Base-by-base conservation (phyloP, 2,329 filamentous ascomycete species). In the Raffaelea ambrosiae region DNA sequence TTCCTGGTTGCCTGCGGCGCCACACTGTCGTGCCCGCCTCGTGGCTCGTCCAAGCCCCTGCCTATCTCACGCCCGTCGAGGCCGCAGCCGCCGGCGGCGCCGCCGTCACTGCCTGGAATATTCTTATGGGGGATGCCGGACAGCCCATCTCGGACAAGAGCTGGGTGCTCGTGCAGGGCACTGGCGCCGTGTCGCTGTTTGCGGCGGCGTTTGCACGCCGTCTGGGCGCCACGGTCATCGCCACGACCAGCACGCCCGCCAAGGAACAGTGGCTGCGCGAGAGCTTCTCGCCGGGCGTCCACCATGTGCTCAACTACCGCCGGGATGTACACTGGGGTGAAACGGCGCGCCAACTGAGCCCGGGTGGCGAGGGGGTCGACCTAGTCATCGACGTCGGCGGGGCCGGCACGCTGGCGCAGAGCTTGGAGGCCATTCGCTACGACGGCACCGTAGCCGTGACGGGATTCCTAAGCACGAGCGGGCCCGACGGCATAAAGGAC, bases 1-100 rank as follows among this genome's bases (percentile, higher is more conserved):
- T 84, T 1, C 78, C 89, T 57, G 87, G 87, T 49, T 76, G 75
- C 0, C 71, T 91, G 22, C 76, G 84, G 40, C 71, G 84, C 55
- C 81, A 84, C 54, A 84, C 69, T 50, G 75, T 79, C 11, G 88
- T 86, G 60, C 71, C 77, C 50, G 81, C 88, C 66, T 74, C 63
- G 20, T 85, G 84, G 2, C 70, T 91, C 4, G 83, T 88, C 16
- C 67, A 66, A 42, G 70, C 76, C 48, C 86, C 87, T 1, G 60
- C 59, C 20, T 75, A 74, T 54, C 68, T 84, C 26, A 70, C 59
- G 53, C 63, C 69, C 45, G 49, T 69, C 33, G 79, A 84, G 60
- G 71, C 74, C 2, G 70, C 73, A 20, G 80, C 80, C 0, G 66
- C 84, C 11, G 44, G 57, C 1, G 84, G 81, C 56, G 79, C 81